Percentiles rank a stretch among this genome's conserved stretches.
Evolutionary conservation across 805 yeast genomes (phyloP).

Genomic region (Cyberlindnera bimundalis): DNA sequence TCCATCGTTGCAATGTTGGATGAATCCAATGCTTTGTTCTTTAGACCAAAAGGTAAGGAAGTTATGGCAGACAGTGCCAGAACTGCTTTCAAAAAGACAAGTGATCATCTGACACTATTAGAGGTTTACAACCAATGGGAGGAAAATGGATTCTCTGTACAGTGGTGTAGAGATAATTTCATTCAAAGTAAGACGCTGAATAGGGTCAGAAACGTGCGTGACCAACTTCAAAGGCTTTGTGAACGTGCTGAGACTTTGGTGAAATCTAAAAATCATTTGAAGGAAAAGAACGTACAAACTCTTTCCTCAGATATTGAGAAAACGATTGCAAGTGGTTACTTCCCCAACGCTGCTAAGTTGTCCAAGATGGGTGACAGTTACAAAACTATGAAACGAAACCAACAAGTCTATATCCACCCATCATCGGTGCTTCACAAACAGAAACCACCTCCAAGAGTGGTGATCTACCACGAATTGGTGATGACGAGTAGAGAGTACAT

Average conservation of each 20-base stretch:
- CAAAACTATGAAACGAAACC: conserved; percentile 58
- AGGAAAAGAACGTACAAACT: conserved; percentile 34
- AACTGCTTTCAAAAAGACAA: conserved; percentile 46
- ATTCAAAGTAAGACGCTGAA: conserved; percentile 70
- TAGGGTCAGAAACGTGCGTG: conserved; percentile 65
- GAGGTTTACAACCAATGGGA: conserved; percentile 79
- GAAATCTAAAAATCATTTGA: conserved; percentile 31
- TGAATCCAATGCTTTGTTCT: conserved; percentile 68
- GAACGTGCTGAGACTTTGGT: conserved; percentile 45
- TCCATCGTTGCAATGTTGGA: conserved; percentile 81
- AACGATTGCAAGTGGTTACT: conserved; percentile 85
- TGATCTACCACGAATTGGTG: conserved; percentile 81
- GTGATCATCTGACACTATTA: conserved; percentile 78
- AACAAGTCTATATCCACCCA: conserved; percentile 82
- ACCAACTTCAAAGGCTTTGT: conserved; percentile 64
- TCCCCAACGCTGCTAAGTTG: conserved; percentile 92
- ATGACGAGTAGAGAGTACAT: conserved; percentile 85
- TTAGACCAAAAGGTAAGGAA: conserved; percentile 63
- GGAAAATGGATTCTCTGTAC: conserved; percentile 57
- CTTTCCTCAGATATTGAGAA: conserved; percentile 75
- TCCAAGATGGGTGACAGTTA: conserved; percentile 76
- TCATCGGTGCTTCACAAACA: conserved; percentile 63
- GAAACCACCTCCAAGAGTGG: conserved; percentile 69
- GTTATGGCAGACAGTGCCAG: conserved; percentile 63
- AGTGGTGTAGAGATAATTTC: conserved; percentile 86